Base-by-base conservation (phyloP, 345 rosid species). In the Eucalyptus camaldulensis region DNA sequence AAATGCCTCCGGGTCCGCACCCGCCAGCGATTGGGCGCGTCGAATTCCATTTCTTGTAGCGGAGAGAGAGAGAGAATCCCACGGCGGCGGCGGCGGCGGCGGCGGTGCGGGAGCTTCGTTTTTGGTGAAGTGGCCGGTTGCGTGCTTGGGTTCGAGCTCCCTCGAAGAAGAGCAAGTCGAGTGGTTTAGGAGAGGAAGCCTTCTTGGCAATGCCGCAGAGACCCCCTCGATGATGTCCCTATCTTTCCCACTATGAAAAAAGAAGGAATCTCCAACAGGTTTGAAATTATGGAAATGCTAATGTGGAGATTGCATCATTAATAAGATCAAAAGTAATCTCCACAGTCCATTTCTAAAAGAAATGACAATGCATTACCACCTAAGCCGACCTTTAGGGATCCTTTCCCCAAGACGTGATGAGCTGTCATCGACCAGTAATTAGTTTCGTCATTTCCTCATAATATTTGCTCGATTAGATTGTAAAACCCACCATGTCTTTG, bases 401-500 rank as follows among this genome's bases (percentile, higher is more conserved):
- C 58, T 53, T 53, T 53, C 58, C 5, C 25, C 2, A 0, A 21
- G 25, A 53, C 2, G 22, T 8, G 58, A 53, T 2, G 0, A 53
- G 8, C 25, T 8, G 58, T 53, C 5, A 0, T 53, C 10, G 5
- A 53, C 4, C 25, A 53, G 8, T 53, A 53, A 21, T 53, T 53
- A 53, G 58, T 53, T 53, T 53, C 58, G 1, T 19, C 58, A 21
- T 53, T 53, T 53, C 25, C 10, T 21, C 25, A 2, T 53, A 53
- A 8, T 53, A 19, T 21, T 53, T 1, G 25, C 25, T 53, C 0
- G 10, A 53, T 53, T 0, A 53, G 0, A 53, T 2, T 56, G 13
- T 25, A 9, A 22, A 25, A 24, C 3, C 5, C 62, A 25, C 13
- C 6, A 1, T 0, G 3, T 56, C 62, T 56, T 56, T 25, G 29